Percentiles rank a stretch among this genome's conserved stretches.
phyloP scores from a whole-genome alignment of 306 rosid species.

The Prunus campanulata region DNA sequence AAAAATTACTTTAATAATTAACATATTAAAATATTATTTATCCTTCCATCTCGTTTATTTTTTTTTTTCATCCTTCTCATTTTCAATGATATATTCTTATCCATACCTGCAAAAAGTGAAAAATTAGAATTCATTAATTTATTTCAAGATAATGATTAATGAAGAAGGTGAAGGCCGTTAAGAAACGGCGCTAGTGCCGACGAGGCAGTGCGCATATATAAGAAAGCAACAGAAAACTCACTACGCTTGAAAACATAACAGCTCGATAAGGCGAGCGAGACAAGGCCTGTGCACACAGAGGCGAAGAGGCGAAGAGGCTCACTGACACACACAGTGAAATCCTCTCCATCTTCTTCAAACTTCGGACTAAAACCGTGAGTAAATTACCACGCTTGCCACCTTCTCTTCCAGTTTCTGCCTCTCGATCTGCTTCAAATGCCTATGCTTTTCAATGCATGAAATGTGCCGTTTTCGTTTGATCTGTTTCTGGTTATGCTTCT shows the following conservation, averaged over 20 bases:
- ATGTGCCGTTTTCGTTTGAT: slow-evolving; percentile 18
- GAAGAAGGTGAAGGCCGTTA: slow-evolving; percentile 31
- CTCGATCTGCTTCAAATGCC: slow-evolving; percentile 5
- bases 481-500: neutral
- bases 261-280: slow-evolving; percentile 18
- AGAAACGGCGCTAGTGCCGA: slow-evolving; percentile 64
- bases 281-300: neutral
- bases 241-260: slow-evolving; percentile 20
- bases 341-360: slow-evolving; percentile 34
- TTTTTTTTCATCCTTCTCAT: neutral
- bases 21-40: too few species aligned
- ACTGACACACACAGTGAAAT: neutral
- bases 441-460: slow-evolving; percentile 5
- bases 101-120: neutral
- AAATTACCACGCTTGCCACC: slow-evolving; percentile 19
- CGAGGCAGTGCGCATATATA: slow-evolving; percentile 36
- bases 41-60: too few species aligned
- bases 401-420: neutral
- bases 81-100: neutral
- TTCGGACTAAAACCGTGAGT: slow-evolving; percentile 54
- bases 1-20: too few species aligned
- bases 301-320: neutral
- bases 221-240: slow-evolving; percentile 33
- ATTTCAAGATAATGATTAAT: neutral
- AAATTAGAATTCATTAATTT: neutral